These are phyloP conservation scores for Termitomyces sp. DNA, from an alignment of 768 basidiomycete genomes.

Conservation along the genomic window DNA sequence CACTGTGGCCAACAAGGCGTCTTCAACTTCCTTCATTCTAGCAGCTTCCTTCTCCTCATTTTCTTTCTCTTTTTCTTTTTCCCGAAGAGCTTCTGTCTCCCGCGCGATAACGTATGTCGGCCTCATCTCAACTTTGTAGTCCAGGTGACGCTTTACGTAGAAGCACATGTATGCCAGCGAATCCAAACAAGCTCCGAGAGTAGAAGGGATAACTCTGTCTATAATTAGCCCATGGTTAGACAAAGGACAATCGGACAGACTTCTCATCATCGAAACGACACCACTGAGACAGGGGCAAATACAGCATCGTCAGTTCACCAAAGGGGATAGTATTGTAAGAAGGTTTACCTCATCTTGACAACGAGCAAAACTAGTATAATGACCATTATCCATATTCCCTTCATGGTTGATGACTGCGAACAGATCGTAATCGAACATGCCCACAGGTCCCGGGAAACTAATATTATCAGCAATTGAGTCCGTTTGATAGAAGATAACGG, in stretches of 20 bases:
- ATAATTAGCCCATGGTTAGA: constrained; percentile 7
- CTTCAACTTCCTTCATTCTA: constrained; percentile 60
- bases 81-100: constrained; percentile 61
- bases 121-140: constrained; percentile 69
- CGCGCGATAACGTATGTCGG: constrained; percentile 65
- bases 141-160: constrained; percentile 86
- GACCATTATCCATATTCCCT: constrained; percentile 90
- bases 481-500: not conserved
- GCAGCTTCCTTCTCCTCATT: constrained; percentile 41
- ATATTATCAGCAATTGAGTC: not conserved
- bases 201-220: constrained; percentile 65
- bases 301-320: not conserved
- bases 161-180: constrained; percentile 93
- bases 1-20: constrained; percentile 52
- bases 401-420: constrained; percentile 94
- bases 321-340: not conserved
- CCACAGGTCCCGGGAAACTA: constrained; percentile 52
- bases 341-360: constrained; percentile 76
- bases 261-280: constrained; percentile 95
- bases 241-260: constrained; percentile 27
- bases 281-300: constrained; percentile 49
- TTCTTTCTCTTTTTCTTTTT: constrained; percentile 46
- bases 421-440: constrained; percentile 85
- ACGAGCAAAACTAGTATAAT: constrained; percentile 86
- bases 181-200: constrained; percentile 57